Conservation (phyloP, 2,329 filamentous ascomycete genomes). For the Trichoderma koningii region DNA sequence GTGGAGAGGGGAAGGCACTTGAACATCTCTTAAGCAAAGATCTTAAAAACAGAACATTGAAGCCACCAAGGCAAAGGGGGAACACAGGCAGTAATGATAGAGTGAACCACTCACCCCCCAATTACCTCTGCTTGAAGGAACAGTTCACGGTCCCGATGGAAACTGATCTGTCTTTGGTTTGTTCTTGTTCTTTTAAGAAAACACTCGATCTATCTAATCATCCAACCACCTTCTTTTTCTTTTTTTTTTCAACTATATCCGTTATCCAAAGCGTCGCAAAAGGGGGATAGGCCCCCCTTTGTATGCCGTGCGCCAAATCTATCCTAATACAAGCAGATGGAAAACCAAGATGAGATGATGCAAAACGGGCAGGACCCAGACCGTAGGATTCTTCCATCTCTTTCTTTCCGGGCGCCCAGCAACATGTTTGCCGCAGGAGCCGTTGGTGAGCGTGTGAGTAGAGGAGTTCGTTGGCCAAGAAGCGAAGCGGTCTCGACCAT, state of each 20-base stretch:
- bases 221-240: slow-evolving; percentile 12
- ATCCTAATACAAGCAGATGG: slow-evolving; percentile 22
- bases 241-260: slow-evolving; percentile 21
- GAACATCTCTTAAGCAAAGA: too few species aligned
- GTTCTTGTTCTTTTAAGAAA: background rate
- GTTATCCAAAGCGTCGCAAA: slow-evolving; percentile 16
- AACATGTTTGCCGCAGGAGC: background rate
- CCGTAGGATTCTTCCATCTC: too few species aligned
- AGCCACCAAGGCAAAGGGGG: too few species aligned
- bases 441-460: background rate
- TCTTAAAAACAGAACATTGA: too few species aligned
- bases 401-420: too few species aligned
- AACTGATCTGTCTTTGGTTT: background rate
- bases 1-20: too few species aligned
- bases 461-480: background rate
- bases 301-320: slow-evolving; percentile 25
- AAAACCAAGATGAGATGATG: background rate
- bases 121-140: background rate
- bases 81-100: too few species aligned
- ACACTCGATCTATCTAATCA: slow-evolving; percentile 14
- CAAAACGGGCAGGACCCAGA: too few species aligned
- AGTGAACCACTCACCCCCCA: too few species aligned
- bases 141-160: background rate
- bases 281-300: background rate
- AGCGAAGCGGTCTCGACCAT: slow-evolving; percentile 5